Conservation (phyloP, 2,329 filamentous ascomycete genomes). For the Penicillium sp. region DNA sequence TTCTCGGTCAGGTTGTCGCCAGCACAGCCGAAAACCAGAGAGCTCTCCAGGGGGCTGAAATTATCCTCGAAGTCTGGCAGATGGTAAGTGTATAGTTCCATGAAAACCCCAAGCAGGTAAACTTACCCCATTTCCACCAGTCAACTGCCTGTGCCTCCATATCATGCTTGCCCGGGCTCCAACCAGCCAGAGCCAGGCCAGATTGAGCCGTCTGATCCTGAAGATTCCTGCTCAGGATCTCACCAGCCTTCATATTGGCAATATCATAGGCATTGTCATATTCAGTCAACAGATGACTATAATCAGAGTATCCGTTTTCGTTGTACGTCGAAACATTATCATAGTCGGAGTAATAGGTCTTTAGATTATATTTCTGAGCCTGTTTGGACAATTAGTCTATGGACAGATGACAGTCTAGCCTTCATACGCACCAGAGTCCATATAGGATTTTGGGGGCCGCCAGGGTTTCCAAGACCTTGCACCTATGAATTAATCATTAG, state of each 20-base stretch:
- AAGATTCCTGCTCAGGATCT: conserved; percentile 57
- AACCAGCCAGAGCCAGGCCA: conserved; percentile 61
- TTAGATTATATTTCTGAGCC: conserved; percentile 36
- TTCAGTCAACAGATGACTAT: conserved; percentile 50
- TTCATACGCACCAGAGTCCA: conserved; percentile 47
- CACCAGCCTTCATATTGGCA: conserved; percentile 57
- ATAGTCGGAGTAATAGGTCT: conserved; percentile 61
- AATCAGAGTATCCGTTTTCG: conserved; percentile 56
- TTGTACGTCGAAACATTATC: conserved; percentile 61
- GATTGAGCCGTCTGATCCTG: conserved; percentile 63
- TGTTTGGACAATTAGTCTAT: neutral
- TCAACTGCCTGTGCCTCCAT: conserved; percentile 55
- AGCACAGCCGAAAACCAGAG: conserved; percentile 56
- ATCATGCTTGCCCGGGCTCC: conserved; percentile 53
- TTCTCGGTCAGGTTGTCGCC: conserved; percentile 63
- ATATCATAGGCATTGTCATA: conserved; percentile 50
- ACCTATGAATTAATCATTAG: conserved; percentile 27
- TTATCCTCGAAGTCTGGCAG: conserved; percentile 60
- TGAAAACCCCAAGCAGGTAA: conserved; percentile 47
- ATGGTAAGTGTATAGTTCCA: neutral
- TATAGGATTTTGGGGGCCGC: conserved; percentile 53
- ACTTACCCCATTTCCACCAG: conserved; percentile 54
- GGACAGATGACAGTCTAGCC: neutral
- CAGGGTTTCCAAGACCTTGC: conserved; percentile 43
- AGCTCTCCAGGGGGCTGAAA: conserved; percentile 57